These are phyloP conservation scores for Kondoa malvinella DNA, from an alignment of 768 basidiomycete species.

Conservation along the genomic window DNA sequence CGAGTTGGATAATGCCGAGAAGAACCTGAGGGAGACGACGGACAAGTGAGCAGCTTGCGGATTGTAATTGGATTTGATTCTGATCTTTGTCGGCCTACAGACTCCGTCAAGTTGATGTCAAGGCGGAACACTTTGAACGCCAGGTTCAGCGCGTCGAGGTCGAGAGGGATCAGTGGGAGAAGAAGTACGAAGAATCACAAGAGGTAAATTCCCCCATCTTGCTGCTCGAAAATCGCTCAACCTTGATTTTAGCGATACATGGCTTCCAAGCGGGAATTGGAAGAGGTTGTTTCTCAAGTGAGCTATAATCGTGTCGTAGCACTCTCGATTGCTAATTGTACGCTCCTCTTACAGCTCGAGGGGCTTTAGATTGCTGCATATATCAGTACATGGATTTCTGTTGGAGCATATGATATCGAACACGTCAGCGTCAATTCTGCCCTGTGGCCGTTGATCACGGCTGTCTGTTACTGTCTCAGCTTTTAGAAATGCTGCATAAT, in stretches of 20 bases:
- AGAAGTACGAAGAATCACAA: conserved; percentile 74
- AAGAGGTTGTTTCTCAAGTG: conserved; percentile 41
- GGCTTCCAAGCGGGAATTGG: conserved; percentile 59
- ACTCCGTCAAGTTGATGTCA: conserved; percentile 88
- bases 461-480: too few species aligned
- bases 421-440: too few species aligned
- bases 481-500: too few species aligned
- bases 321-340: neutral
- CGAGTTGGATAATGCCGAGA: conserved; percentile 87
- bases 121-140: conserved; percentile 94
- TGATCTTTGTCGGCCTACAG: too few species aligned
- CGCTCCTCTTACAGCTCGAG: neutral
- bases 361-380: too few species aligned
- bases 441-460: too few species aligned
- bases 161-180: conserved; percentile 84
- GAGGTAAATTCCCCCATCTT: conserved; percentile 29
- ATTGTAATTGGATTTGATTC: conserved; percentile 4
- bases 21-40: conserved; percentile 85
- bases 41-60: conserved; percentile 62
- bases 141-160: conserved; percentile 70
- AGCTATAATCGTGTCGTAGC: neutral
- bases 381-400: too few species aligned
- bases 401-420: too few species aligned
- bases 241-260: conserved; percentile 38
- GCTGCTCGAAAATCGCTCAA: too few species aligned